Evolutionary conservation across 2,329 filamentous ascomycete species (phyloP).

Genomic region (Cladorrhinum sp.): DNA sequence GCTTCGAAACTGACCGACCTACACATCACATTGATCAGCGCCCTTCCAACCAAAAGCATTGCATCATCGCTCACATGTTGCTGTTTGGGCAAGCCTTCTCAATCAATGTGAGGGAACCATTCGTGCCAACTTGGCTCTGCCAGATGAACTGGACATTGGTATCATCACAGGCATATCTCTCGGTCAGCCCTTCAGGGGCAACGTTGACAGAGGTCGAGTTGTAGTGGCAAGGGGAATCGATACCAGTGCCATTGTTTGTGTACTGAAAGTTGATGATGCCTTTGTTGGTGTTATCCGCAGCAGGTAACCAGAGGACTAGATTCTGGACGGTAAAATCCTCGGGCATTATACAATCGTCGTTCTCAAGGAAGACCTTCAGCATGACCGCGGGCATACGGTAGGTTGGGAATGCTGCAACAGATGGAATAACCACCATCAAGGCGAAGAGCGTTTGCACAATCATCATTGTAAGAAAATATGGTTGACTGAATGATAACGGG

Average conservation of each 20-base stretch:
- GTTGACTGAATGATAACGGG: neutral
- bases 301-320: slow-evolving; percentile 34
- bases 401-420: slow-evolving; percentile 17
- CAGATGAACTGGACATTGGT: slow-evolving; percentile 43
- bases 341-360: slow-evolving; percentile 37
- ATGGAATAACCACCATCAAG: slow-evolving; percentile 16
- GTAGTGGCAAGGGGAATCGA: slow-evolving; percentile 42
- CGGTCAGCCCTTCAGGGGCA: slow-evolving; percentile 30
- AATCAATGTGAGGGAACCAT: slow-evolving; percentile 39
- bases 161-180: slow-evolving; percentile 45
- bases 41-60: neutral
- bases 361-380: slow-evolving; percentile 19
- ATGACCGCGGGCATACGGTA: slow-evolving; percentile 21
- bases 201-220: slow-evolving; percentile 42
- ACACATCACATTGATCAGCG: neutral
- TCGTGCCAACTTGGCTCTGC: slow-evolving; percentile 19
- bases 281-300: slow-evolving; percentile 33
- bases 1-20: slow-evolving; percentile 19
- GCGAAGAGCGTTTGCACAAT: slow-evolving; percentile 13
- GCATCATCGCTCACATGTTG: slow-evolving; percentile 16
- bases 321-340: slow-evolving; percentile 38
- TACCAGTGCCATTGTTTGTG: slow-evolving; percentile 38
- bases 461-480: slow-evolving; percentile 5
- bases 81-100: slow-evolving; percentile 42
- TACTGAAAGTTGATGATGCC: slow-evolving; percentile 39